Evolutionary conservation across 257 asterid species (phyloP).

Genomic region (Mitragyna speciosa): DNA sequence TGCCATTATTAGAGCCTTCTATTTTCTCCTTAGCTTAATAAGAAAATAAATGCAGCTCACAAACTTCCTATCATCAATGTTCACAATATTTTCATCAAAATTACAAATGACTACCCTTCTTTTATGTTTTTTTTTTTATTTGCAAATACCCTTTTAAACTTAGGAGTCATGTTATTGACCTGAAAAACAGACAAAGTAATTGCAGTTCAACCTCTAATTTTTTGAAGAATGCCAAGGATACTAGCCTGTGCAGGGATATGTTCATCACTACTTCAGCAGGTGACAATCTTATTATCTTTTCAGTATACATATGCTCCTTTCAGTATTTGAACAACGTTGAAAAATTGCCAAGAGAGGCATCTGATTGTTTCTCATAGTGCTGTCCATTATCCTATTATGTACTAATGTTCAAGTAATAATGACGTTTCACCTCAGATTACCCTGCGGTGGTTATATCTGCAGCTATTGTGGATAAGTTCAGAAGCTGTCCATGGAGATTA

Average conservation of each 20-base stretch:
- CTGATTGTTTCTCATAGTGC: background rate
- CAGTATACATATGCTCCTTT: background rate
- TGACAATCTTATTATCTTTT: conserved; percentile 2
- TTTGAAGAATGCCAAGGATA: conserved; percentile 22
- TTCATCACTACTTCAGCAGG: conserved; percentile 68
- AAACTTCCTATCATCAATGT: conserved; percentile 32
- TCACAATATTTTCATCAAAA: conserved; percentile 42
- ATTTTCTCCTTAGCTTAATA: background rate
- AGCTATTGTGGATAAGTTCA: conserved; percentile 52
- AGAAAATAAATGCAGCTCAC: background rate
- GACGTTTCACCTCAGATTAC: conserved; percentile 33
- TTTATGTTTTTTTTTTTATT: conserved; percentile 45
- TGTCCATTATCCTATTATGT: background rate
- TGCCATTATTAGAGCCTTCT: conserved; percentile 5
- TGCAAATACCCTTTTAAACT: conserved; percentile 53
- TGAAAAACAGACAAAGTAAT: conserved; percentile 41
- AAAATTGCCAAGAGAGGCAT: background rate
- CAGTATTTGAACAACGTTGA: background rate
- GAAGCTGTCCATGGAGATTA: conserved; percentile 47
- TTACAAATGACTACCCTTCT: conserved; percentile 55
- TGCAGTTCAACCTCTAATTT: conserved; percentile 27
- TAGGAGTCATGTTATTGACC: conserved; percentile 54
- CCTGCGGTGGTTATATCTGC: conserved; percentile 53
- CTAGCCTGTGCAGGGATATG: conserved; percentile 47
- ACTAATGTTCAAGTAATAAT: background rate